A percentile compares a stretch with the other conserved stretches of the same genome.
These are phyloP conservation scores for Magnusiomyces magnusii DNA, from an alignment of 1,139 yeast species.

Conservation along the genomic window DNA sequence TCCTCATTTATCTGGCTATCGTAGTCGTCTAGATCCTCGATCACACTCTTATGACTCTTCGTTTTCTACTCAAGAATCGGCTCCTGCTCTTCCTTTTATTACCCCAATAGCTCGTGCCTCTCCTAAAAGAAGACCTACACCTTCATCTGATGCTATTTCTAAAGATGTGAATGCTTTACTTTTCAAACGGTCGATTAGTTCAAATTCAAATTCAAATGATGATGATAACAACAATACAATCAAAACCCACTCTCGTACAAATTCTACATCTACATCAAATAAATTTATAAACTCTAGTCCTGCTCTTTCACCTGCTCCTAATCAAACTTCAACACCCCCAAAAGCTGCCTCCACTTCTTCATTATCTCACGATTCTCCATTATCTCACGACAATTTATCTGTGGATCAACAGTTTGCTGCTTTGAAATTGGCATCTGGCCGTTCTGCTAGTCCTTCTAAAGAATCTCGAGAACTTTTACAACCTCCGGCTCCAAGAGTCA, in stretches of 20 bases:
- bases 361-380: background rate
- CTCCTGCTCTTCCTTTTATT: background rate
- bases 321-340: background rate
- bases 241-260: background rate
- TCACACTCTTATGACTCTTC: too few species aligned
- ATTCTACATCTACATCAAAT: background rate
- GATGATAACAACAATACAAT: background rate
- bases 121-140: background rate
- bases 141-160: too few species aligned
- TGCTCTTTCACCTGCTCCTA: background rate
- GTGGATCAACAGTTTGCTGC: constrained; percentile 5
- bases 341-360: constrained; percentile 2
- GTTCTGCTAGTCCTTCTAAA: background rate
- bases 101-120: background rate
- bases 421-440: background rate
- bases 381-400: background rate
- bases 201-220: too few species aligned
- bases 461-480: background rate
- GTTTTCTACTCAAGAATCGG: too few species aligned
- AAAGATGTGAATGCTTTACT: too few species aligned
- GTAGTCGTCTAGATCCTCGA: too few species aligned
- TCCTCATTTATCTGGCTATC: too few species aligned
- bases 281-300: background rate
- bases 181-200: too few species aligned
- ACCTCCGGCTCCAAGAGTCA: background rate